Base-by-base conservation (phyloP, 768 basidiomycete species). In the Holtermanniella nyarrowii region DNA sequence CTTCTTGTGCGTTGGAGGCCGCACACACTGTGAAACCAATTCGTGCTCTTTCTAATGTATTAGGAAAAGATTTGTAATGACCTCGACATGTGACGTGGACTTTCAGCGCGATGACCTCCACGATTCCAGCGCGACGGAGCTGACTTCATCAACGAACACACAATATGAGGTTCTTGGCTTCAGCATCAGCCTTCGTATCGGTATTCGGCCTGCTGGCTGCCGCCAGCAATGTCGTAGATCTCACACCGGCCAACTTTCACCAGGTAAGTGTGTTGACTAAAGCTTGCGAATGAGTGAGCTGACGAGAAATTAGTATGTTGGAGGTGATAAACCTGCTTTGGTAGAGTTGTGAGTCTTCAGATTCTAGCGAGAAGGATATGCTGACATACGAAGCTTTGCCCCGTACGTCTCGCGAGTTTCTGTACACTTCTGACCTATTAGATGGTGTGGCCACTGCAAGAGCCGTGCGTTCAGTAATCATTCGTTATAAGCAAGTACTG, bases 341-440 rank as follows among this genome's bases (percentile, higher is more conserved):
- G 86, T 93, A 22, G 88, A 91, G 74, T 91, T 93, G 88, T 90
- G 63, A 72, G 88, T 78, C 3, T 4, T 10, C 10, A n/a, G n/a
- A 20, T 18, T 2, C 24, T 16, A 5, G 31, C 26, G 3, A 20
- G 40, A 48, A 50, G 53, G 48, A 59, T 43, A 4, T 21, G 23
- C 26, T 25, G 26, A 5, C 20, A 25, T 5, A 12, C 25, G 16
- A 40, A 66, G 65, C 22, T 50, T 51, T 21, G 59, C 63, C 11
- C 60, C 63, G 62, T 64, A 43, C 60, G 65, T 50, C 18, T 42
- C 27, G 24, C 41, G 21, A 43, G 18, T 31, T 42, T 42, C 40
- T 16, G 16, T 14, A 22, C 18, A 53, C 42, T 44, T 26, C 13
- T 40, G 43, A 27, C 18, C 4, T 21, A 43, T 5, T 20, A 67